Percentiles rank a stretch among this genome's conserved stretches.
These are phyloP conservation scores for Chlamydomonas incerta DNA, from an alignment of 139 green algal species.

Conservation along the genomic window DNA sequence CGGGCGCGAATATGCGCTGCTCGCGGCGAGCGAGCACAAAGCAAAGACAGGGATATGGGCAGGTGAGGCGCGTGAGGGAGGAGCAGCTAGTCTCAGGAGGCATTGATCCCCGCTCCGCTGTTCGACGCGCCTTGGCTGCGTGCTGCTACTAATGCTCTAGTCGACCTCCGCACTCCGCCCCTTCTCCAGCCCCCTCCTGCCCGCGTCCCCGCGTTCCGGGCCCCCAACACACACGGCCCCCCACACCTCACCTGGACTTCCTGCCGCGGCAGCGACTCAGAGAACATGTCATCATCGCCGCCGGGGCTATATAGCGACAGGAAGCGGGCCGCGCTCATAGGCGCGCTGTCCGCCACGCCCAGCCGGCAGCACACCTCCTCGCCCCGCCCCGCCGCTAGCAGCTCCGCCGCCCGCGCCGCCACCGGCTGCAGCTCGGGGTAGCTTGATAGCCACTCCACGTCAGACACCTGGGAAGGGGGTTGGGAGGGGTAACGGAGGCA, in stretches of 20 bases:
- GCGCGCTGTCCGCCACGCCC: slow-evolving; percentile 48
- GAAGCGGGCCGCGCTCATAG: slow-evolving; percentile 62
- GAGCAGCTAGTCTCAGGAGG: too few species aligned
- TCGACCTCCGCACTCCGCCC: too few species aligned
- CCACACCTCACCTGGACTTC: slow-evolving; percentile 48
- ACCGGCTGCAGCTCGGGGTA: slow-evolving; percentile 35
- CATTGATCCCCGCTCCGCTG: too few species aligned
- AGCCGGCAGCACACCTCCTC: slow-evolving; percentile 63
- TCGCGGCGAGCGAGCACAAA: too few species aligned
- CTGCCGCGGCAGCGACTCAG: slow-evolving; percentile 40
- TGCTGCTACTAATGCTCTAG: too few species aligned
- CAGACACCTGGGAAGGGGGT: slow-evolving; percentile 53
- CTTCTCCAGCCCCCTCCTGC: too few species aligned
- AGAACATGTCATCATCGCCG: slow-evolving; percentile 84
- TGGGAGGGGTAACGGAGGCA: too few species aligned
- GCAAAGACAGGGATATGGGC: too few species aligned
- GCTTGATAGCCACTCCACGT: slow-evolving; percentile 63
- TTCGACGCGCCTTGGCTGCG: too few species aligned
- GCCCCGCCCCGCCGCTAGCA: slow-evolving; percentile 57
- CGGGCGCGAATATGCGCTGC: slow-evolving; percentile 3
- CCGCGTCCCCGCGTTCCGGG: too few species aligned
- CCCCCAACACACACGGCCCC: background rate
- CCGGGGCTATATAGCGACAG: slow-evolving; percentile 43
- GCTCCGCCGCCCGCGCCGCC: slow-evolving; percentile 37
- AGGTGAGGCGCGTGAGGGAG: too few species aligned